phyloP scores from a whole-genome alignment of 768 basidiomycete species.

The Tephrocybe rancida region DNA sequence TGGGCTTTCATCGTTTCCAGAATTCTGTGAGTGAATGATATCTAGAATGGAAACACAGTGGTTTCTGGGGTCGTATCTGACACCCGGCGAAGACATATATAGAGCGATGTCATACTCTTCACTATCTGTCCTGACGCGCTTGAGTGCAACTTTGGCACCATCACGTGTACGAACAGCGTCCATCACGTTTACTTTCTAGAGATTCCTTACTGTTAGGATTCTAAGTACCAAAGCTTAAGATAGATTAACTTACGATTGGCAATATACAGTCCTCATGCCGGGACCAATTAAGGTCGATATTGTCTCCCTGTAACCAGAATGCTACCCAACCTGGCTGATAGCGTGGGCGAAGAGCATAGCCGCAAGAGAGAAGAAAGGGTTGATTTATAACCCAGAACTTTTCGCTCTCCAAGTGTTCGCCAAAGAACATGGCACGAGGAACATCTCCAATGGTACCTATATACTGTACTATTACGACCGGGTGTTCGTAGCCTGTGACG shows the following conservation, averaged over 20 bases:
- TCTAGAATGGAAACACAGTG: slow-evolving; percentile 17
- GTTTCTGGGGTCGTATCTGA: slow-evolving; percentile 13
- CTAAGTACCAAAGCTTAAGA: background rate
- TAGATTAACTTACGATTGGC: no score
- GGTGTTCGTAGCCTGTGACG: background rate
- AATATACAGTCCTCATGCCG: no score
- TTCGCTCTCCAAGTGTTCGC: background rate
- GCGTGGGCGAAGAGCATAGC: slow-evolving; percentile 15
- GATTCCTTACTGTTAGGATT: background rate
- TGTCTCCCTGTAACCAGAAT: slow-evolving; percentile 9
- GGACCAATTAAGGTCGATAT: no score
- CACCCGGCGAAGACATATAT: slow-evolving; percentile 3
- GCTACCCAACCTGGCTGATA: slow-evolving; percentile 17
- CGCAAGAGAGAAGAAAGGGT: slow-evolving; percentile 12
- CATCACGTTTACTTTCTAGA: background rate
- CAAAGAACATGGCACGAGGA: no score
- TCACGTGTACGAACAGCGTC: slow-evolving; percentile 10
- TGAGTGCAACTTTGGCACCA: slow-evolving; percentile 10
- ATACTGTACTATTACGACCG: no score
- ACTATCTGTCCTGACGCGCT: background rate
- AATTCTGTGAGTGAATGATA: background rate
- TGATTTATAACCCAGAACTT: slow-evolving; percentile 12
- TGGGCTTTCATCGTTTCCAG: slow-evolving; percentile 2
- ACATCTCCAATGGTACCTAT: no score
- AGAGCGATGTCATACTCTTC: slow-evolving; percentile 1